These are phyloP conservation scores for Tetratostichococcus sp. DNA, from an alignment of 139 green algal genomes.

Conservation along the genomic window DNA sequence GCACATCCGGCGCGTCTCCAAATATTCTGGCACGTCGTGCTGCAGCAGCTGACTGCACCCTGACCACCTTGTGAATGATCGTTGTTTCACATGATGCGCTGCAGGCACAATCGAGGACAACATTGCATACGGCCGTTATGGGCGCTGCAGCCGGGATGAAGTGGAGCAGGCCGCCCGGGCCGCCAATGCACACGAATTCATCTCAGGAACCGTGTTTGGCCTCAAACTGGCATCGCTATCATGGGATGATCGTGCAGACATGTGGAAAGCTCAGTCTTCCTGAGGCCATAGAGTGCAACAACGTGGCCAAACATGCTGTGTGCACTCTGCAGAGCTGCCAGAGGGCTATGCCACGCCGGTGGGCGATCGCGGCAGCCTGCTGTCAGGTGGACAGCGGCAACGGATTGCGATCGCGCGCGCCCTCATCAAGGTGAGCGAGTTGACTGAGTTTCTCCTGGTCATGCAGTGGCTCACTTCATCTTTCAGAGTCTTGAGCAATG, in stretches of 20 bases:
- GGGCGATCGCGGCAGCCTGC: conserved; percentile 39
- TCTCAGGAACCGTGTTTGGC: conserved; percentile 10
- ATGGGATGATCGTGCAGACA: no score
- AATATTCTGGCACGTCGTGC: no score
- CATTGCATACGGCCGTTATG: conserved; percentile 70
- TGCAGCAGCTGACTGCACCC: no score
- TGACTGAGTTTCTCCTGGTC: no score
- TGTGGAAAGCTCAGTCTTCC: no score
- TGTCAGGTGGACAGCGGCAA: conserved; percentile 76
- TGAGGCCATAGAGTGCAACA: no score
- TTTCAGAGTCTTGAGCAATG: no score
- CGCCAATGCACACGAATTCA: conserved; percentile 75
- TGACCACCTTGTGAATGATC: no score
- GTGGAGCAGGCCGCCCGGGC: conserved; percentile 47
- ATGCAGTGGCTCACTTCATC: no score
- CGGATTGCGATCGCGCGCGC: conserved; percentile 76
- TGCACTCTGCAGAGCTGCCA: conserved; percentile 28
- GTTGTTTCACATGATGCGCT: neutral
- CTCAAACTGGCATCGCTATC: no score
- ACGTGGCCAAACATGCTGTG: neutral
- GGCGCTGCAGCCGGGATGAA: conserved; percentile 25
- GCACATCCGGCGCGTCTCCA: no score
- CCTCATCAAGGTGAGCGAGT: conserved; percentile 41
- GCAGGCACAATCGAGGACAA: conserved; percentile 81
- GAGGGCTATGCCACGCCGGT: conserved; percentile 61